A percentile compares a stretch with the other conserved stretches of the same genome.
Conservation (phyloP, 441 rosid species). For the Omphalea diandra region DNA sequence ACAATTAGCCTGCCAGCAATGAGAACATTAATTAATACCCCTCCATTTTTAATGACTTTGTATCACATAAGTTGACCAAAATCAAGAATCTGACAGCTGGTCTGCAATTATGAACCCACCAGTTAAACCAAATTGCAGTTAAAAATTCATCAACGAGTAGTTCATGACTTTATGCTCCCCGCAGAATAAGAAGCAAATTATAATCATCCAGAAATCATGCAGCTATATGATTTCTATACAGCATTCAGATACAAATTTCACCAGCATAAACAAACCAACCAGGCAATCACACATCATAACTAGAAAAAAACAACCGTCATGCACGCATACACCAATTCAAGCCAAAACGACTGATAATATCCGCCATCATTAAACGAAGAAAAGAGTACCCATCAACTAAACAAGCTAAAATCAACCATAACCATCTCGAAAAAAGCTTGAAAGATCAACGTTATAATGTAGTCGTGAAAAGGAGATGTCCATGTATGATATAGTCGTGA, state of each 20-base stretch:
- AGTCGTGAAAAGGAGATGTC: background rate
- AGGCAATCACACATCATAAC: background rate
- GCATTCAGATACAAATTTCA: background rate
- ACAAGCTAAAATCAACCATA: background rate
- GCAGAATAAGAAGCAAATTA: conserved; percentile 1
- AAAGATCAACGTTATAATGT: background rate
- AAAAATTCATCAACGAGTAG: background rate
- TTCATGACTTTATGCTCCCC: too few relatives aligned
- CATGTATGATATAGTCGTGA: background rate
- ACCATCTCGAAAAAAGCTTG: conserved; percentile 6
- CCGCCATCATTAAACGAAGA: background rate
- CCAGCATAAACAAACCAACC: conserved; percentile 4
- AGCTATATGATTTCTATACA: background rate
- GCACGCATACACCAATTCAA: conserved; percentile 19
- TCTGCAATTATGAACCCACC: conserved; percentile 12
- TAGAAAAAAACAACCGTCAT: conserved; percentile 4
- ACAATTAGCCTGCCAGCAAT: background rate
- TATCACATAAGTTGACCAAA: conserved; percentile 7
- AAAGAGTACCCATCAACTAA: background rate
- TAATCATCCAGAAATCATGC: background rate
- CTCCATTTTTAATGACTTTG: background rate
- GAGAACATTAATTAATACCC: background rate
- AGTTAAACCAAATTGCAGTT: background rate
- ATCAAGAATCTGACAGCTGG: conserved; percentile 13
- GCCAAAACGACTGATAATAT: background rate